Percentiles rank a stretch among this genome's conserved stretches.
phyloP scores from a whole-genome alignment of 2,329 filamentous ascomycete genomes.

The Pestalotiopsis sp. region DNA sequence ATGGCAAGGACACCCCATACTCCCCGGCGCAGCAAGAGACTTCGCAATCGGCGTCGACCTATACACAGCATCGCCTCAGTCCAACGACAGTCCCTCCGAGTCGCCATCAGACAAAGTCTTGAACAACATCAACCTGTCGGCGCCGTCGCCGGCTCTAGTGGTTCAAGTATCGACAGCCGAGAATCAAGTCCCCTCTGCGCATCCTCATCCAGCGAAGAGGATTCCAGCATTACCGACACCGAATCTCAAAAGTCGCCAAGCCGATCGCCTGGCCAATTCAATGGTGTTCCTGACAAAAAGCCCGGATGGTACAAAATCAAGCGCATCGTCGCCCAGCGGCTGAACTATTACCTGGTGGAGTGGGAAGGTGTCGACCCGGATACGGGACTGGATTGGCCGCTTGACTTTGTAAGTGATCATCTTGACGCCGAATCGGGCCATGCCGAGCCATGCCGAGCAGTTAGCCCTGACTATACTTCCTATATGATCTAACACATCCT shows the following conservation, averaged over 20 bases:
- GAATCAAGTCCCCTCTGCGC: neutral
- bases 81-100: slow-evolving; percentile 8
- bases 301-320: slow-evolving; percentile 26
- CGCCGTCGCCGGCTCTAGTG: neutral
- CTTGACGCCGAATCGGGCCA: no score
- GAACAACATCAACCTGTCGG: neutral
- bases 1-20: neutral
- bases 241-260: neutral
- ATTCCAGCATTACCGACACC: slow-evolving; percentile 5
- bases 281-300: slow-evolving; percentile 11
- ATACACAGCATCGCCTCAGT: neutral
- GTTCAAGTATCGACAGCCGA: neutral
- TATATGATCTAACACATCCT: neutral
- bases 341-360: slow-evolving; percentile 26
- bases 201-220: neutral
- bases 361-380: slow-evolving; percentile 29
- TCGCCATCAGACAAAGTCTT: slow-evolving; percentile 6
- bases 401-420: slow-evolving; percentile 26
- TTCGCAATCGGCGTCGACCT: neutral
- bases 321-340: slow-evolving; percentile 23
- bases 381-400: slow-evolving; percentile 26
- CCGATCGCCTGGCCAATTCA: neutral
- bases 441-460: neutral
- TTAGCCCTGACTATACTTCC: neutral
- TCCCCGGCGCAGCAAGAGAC: neutral